Percentiles rank a stretch among this genome's conserved stretches.
phyloP scores from a whole-genome alignment of 2,329 filamentous ascomycete species.

The Fonsecaea pugnacius region DNA sequence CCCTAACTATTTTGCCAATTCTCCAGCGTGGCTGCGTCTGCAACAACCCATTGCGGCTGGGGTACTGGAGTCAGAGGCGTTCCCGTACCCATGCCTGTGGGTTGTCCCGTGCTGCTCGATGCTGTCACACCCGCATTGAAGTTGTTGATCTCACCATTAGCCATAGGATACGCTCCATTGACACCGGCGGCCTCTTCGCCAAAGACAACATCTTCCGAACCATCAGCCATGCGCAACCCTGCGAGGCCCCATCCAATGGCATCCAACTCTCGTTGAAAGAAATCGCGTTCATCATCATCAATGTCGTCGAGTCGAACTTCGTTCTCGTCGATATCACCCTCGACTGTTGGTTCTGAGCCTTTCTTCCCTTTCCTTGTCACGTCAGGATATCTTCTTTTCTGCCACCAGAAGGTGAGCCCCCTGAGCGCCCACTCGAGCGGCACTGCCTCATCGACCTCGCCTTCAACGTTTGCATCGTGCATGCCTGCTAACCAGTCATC shows the following conservation, averaged over 20 bases:
- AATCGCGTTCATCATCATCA: conserved; percentile 74
- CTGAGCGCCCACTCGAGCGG: conserved; percentile 89
- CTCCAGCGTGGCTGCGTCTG: conserved; percentile 30
- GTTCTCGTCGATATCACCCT: conserved; percentile 11
- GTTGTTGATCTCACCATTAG: conserved; percentile 20
- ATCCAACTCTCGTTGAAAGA: conserved; percentile 77
- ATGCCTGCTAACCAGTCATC: conserved; percentile 64
- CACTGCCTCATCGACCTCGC: conserved; percentile 88
- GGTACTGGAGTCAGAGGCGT: conserved; percentile 22
- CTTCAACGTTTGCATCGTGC: conserved; percentile 75
- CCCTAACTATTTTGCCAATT: conserved; percentile 34
- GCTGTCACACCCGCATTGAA: conserved; percentile 1
- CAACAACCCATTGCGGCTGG: conserved; percentile 30
- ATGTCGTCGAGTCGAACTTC: conserved; percentile 20
- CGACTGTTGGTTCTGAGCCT: conserved; percentile 1
- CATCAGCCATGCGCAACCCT: conserved; percentile 36
- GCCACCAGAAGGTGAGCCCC: conserved; percentile 92
- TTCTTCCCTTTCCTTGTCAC: conserved; percentile 64
- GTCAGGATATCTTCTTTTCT: conserved; percentile 79
- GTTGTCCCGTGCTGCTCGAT: background rate
- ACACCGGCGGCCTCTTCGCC: conserved; percentile 35
- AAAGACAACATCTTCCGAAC: conserved; percentile 35
- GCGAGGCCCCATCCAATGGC: conserved; percentile 62
- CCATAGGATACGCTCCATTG: conserved; percentile 21
- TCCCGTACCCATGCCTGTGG: background rate